phyloP scores from a whole-genome alignment of 176 grass and related monocot species.

The Bromus sterilis region DNA sequence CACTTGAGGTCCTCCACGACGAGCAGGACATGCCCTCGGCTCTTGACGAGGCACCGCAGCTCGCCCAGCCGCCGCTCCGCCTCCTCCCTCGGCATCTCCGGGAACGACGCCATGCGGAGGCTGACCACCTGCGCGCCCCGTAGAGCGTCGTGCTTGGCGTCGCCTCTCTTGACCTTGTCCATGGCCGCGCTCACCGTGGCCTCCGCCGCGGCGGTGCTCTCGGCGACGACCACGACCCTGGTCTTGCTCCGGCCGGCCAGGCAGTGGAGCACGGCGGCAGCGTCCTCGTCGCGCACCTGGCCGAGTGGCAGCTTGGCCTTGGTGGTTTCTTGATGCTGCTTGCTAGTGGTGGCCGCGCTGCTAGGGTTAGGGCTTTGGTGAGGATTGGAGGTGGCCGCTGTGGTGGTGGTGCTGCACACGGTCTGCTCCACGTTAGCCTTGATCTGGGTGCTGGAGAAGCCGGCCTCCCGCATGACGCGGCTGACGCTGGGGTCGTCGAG shows the following conservation, averaged over 20 bases:
- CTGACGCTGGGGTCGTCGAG: conserved; percentile 95
- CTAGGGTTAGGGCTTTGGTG: conserved; percentile 53
- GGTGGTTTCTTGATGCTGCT: conserved; percentile 30
- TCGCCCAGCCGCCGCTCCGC: conserved; percentile 61
- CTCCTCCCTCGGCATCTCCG: conserved; percentile 49
- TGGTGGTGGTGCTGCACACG: conserved; percentile 35
- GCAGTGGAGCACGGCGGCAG: conserved; percentile 45
- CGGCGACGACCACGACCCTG: conserved; percentile 59
- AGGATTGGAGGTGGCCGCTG: not conserved
- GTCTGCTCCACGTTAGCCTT: conserved; percentile 90
- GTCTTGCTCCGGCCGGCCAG: conserved; percentile 40
- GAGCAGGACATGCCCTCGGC: conserved; percentile 36
- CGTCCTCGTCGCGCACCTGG: conserved; percentile 52
- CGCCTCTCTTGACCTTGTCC: conserved; percentile 49
- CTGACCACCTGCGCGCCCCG: conserved; percentile 45
- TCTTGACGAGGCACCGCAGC: conserved; percentile 56
- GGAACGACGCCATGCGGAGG: conserved; percentile 64
- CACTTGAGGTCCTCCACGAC: conserved; percentile 77
- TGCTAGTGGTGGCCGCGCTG: conserved; percentile 13
- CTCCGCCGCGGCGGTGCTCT: conserved; percentile 50
- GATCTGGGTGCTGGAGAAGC: conserved; percentile 90
- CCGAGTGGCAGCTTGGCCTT: conserved; percentile 28
- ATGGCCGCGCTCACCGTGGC: conserved; percentile 37
- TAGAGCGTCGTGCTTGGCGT: conserved; percentile 40
- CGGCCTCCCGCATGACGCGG: conserved; percentile 95